These are phyloP conservation scores for Powellomyces hirtus DNA, from an alignment of 192 early-diverging fungal species.

Conservation along the genomic window DNA sequence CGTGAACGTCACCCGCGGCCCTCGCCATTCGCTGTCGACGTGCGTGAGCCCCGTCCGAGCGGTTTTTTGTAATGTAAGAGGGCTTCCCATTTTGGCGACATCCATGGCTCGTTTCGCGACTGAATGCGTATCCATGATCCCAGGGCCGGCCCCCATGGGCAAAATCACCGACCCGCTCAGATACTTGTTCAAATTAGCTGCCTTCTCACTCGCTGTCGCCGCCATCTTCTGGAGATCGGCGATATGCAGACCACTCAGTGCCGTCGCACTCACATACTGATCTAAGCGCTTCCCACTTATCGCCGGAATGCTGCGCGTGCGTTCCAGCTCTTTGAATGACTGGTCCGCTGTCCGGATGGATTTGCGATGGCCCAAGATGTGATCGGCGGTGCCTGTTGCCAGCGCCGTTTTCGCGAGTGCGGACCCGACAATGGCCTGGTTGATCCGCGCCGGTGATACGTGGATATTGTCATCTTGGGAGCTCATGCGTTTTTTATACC, in stretches of 20 bases:
- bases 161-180: not conserved
- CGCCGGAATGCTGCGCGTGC: constrained; percentile 7
- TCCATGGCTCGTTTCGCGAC: constrained; percentile 21
- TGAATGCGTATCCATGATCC: constrained; percentile 13
- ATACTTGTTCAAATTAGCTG: constrained; percentile 2
- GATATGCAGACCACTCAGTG: not conserved
- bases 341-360: not conserved
- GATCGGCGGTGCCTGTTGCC: not conserved
- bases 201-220: not conserved
- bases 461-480: not conserved
- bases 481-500: not conserved
- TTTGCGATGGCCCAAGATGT: not conserved
- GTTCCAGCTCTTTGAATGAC: not conserved
- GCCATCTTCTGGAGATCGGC: not conserved
- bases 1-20: not conserved
- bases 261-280: constrained; percentile 6
- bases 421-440: not conserved
- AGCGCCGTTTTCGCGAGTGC: constrained; percentile 3
- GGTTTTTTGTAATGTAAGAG: constrained; percentile 19
- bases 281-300: not conserved
- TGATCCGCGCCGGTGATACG: not conserved
- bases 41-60: constrained; percentile 6
- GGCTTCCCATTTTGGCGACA: constrained; percentile 28
- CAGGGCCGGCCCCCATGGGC: not conserved
- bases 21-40: constrained; percentile 21